phyloP scores from a whole-genome alignment of 2,329 filamentous ascomycete genomes.

The Ambrosiella beaveri region DNA sequence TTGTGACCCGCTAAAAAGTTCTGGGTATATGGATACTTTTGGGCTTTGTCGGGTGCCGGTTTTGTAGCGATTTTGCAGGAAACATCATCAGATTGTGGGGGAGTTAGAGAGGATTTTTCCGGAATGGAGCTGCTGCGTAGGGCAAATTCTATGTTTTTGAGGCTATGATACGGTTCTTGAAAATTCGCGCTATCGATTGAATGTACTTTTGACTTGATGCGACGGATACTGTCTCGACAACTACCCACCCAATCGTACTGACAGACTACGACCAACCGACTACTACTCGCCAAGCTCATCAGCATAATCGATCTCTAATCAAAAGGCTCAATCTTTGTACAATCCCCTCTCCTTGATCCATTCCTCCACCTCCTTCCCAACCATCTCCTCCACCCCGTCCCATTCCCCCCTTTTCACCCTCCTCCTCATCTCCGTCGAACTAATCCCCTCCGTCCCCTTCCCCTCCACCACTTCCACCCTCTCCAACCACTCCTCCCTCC shows the following conservation, averaged over 20 bases:
- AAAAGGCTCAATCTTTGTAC: constrained; percentile 25
- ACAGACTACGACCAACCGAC: no score
- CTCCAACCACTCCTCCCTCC: constrained; percentile 31
- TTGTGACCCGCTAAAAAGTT: constrained; percentile 12
- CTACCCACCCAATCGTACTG: no score
- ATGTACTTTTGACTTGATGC: no score
- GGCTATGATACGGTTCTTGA: no score
- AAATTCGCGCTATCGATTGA: no score
- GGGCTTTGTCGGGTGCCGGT: background rate
- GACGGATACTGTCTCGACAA: no score
- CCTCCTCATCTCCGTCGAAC: constrained; percentile 33
- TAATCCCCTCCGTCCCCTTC: constrained; percentile 13
- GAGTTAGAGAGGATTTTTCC: background rate
- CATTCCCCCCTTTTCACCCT: constrained; percentile 21
- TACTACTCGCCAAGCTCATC: no score
- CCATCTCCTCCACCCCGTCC: constrained; percentile 32
- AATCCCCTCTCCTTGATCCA: constrained; percentile 41
- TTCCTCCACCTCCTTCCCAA: constrained; percentile 35
- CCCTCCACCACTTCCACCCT: constrained; percentile 42
- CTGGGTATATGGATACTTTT: constrained; percentile 11
- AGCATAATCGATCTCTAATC: background rate
- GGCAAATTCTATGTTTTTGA: background rate
- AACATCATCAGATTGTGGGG: background rate
- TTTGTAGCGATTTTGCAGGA: background rate
- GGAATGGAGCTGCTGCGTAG: background rate